phyloP scores from a whole-genome alignment of 1,139 yeast genomes.

The Magnusiomyces tetraspermus region DNA sequence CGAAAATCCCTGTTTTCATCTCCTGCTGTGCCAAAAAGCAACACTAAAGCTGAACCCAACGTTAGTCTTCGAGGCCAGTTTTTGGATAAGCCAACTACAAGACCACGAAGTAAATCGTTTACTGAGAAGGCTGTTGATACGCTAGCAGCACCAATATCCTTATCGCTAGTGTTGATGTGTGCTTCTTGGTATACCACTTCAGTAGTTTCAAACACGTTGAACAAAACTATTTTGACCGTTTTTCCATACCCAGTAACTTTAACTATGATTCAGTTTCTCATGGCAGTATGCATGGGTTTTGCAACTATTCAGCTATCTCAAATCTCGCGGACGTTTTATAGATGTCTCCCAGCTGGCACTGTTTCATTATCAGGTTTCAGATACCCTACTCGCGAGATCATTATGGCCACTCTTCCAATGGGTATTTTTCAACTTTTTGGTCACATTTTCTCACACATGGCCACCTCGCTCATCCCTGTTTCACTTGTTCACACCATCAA shows the following conservation, averaged over 20 bases:
- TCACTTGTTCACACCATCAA: constrained; percentile 87
- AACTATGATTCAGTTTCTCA: constrained; percentile 72
- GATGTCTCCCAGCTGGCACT: constrained; percentile 27
- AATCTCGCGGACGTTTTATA: constrained; percentile 16
- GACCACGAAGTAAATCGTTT: constrained; percentile 8
- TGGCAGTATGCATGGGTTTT: constrained; percentile 58
- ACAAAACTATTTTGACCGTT: constrained; percentile 60
- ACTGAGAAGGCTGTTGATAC: constrained; percentile 27
- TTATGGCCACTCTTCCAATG: constrained; percentile 77
- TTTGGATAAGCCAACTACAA: background rate
- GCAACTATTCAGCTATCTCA: constrained; percentile 22
- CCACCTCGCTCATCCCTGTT: constrained; percentile 81
- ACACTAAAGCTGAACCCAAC: background rate
- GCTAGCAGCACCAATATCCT: constrained; percentile 32
- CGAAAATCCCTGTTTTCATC: constrained; percentile 7
- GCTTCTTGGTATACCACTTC: constrained; percentile 72
- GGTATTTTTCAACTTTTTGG: constrained; percentile 88
- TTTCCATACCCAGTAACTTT: constrained; percentile 75
- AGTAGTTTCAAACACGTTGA: constrained; percentile 70
- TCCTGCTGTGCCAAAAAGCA: constrained; percentile 2
- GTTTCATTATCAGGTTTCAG: constrained; percentile 32
- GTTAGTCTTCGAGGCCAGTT: background rate
- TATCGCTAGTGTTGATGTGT: constrained; percentile 44
- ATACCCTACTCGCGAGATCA: constrained; percentile 43
- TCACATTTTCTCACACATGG: constrained; percentile 80